phyloP scores from a whole-genome alignment of 306 rosid species.

The Mimosa pudica region DNA sequence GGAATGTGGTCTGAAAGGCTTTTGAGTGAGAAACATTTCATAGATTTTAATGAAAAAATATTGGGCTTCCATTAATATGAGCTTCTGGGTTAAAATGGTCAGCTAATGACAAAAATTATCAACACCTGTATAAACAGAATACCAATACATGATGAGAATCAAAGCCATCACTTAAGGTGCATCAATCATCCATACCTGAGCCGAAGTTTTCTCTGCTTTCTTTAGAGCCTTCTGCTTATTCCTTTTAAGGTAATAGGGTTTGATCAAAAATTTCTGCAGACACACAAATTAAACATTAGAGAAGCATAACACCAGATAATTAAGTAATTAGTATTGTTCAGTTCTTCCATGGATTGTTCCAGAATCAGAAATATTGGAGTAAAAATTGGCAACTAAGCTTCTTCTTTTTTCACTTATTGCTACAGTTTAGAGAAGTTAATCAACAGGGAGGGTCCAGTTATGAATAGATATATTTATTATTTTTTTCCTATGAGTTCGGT shows the following conservation, averaged over 20 bases:
- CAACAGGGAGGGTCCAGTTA: not conserved
- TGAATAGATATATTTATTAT: conserved; percentile 3
- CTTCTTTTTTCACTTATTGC: not conserved
- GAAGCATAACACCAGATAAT: conserved; percentile 18
- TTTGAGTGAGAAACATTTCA: not conserved
- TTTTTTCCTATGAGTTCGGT: conserved; percentile 23
- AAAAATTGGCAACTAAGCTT: not conserved
- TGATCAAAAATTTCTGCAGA: conserved; percentile 72
- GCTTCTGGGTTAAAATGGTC: not conserved
- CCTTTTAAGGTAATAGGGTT: conserved; percentile 79
- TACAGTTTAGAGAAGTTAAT: conserved; percentile 16
- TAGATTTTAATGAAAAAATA: not conserved
- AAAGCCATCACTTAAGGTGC: conserved; percentile 14
- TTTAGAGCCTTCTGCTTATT: conserved; percentile 79
- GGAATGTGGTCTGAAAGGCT: not conserved
- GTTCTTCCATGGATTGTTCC: conserved; percentile 2
- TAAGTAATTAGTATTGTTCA: conserved; percentile 23
- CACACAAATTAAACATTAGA: conserved; percentile 19
- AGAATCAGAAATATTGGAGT: conserved; percentile 17
- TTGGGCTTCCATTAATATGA: not conserved
- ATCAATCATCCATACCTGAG: conserved; percentile 59
- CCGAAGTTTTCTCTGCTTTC: conserved; percentile 66
- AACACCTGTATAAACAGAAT: conserved; percentile 19
- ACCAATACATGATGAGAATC: conserved; percentile 8
- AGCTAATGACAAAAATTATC: not conserved